Percentiles rank a stretch among this genome's conserved stretches.
These are phyloP conservation scores for Coniosporium uncinatum DNA, from an alignment of 2,329 filamentous ascomycete species.

Conservation along the genomic window DNA sequence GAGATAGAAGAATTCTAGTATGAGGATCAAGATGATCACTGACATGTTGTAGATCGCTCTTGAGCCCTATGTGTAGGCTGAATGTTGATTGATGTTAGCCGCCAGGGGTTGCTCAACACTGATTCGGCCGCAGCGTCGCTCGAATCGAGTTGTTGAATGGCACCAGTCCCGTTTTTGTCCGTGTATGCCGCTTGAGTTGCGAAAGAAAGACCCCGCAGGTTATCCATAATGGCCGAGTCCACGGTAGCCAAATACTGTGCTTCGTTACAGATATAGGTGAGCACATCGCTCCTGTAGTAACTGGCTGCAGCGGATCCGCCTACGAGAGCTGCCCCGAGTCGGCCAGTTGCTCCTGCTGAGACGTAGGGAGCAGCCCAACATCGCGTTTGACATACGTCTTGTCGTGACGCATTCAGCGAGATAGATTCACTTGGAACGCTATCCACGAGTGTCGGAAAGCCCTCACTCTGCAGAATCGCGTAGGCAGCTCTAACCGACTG, in stretches of 20 bases:
- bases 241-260: constrained; percentile 33
- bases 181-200: constrained; percentile 26
- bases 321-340: constrained; percentile 26
- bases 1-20: constrained; percentile 43
- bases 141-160: constrained; percentile 20
- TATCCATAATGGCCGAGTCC: constrained; percentile 23
- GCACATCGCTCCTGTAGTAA: constrained; percentile 27
- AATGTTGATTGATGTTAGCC: constrained; percentile 25
- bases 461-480: constrained; percentile 10
- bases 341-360: constrained; percentile 24
- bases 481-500: constrained; percentile 15
- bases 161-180: background rate
- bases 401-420: constrained; percentile 9
- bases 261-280: constrained; percentile 39
- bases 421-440: constrained; percentile 9
- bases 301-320: constrained; percentile 20
- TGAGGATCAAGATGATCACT: constrained; percentile 35
- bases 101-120: constrained; percentile 31
- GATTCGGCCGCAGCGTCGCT: constrained; percentile 14
- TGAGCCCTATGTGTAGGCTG: constrained; percentile 32
- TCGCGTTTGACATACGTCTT: constrained; percentile 15
- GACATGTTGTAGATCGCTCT: constrained; percentile 38
- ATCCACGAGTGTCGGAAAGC: constrained; percentile 14
- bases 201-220: constrained; percentile 23
- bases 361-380: constrained; percentile 22